Percentiles rank a stretch among this genome's conserved stretches.
Conservation (phyloP, 768 basidiomycete species). For the Austroboletus eburneus region DNA sequence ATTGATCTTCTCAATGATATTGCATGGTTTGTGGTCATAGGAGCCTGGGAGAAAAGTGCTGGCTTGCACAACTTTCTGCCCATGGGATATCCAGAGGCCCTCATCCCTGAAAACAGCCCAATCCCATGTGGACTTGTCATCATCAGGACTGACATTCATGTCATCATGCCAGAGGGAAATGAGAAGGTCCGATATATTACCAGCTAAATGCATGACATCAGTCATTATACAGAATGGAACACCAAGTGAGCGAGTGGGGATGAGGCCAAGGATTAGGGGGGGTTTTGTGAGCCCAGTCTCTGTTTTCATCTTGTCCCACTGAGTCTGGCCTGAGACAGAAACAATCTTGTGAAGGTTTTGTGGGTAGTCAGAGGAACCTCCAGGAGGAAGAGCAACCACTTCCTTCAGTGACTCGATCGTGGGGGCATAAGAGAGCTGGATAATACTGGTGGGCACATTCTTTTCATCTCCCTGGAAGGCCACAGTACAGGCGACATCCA, state of each 20-base stretch:
- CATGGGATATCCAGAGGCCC: slow-evolving; percentile 15
- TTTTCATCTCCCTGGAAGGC: neutral
- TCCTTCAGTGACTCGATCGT: slow-evolving; percentile 3
- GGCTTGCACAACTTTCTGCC: slow-evolving; percentile 7
- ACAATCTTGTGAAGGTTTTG: neutral
- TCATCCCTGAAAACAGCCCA: neutral
- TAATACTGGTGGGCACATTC: neutral
- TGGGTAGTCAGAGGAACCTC: neutral
- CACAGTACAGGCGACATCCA: slow-evolving; percentile 36
- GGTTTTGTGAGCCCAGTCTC: slow-evolving; percentile 35
- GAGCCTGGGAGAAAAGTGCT: slow-evolving; percentile 13
- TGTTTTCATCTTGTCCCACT: neutral
- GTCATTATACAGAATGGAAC: slow-evolving; percentile 34
- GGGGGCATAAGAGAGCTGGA: neutral
- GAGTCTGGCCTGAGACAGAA: slow-evolving; percentile 12
- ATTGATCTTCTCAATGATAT: slow-evolving; percentile 26
- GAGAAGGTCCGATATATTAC: slow-evolving; percentile 26
- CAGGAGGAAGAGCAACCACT: slow-evolving; percentile 6
- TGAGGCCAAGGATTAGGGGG: slow-evolving; percentile 35
- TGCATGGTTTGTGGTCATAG: slow-evolving; percentile 20
- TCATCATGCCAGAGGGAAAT: slow-evolving; percentile 16
- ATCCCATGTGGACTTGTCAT: neutral
- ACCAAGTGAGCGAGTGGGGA: slow-evolving; percentile 12
- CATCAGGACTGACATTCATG: neutral
- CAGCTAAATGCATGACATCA: slow-evolving; percentile 41